Percentiles rank a stretch among this genome's conserved stretches.
Evolutionary conservation across 768 basidiomycete genomes (phyloP).

Genomic region (Rhizopogon vinicolor): DNA sequence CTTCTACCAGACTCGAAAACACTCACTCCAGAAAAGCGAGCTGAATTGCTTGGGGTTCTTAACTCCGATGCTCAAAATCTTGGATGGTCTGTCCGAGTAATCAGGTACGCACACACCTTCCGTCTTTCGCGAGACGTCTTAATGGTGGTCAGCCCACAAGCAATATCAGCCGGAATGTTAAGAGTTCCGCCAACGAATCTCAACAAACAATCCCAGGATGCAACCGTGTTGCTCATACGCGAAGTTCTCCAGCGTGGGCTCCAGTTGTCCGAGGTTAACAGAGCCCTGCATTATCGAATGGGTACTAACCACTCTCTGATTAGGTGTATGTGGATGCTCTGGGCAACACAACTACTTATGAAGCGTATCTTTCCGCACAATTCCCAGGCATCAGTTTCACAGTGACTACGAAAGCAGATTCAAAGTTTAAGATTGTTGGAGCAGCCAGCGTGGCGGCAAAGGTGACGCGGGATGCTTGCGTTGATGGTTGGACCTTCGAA

Average conservation of each 20-base stretch:
- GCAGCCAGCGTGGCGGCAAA: conserved; percentile 99
- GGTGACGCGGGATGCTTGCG: conserved; percentile 88
- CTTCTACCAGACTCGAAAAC: conserved; percentile 83
- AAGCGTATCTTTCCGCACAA: conserved; percentile 70
- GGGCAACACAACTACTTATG: conserved; percentile 81
- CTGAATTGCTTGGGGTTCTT: conserved; percentile 60
- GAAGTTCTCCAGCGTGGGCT: conserved; percentile 82
- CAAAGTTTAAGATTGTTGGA: conserved; percentile 94
- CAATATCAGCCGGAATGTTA: conserved; percentile 90
- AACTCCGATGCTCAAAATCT: conserved; percentile 67
- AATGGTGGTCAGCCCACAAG: conserved; percentile 63
- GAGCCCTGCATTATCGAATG: neutral
- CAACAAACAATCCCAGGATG: conserved; percentile 84
- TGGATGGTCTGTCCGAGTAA: conserved; percentile 79
- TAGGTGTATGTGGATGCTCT: conserved; percentile 95
- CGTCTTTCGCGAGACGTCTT: neutral
- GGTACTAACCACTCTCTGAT: neutral
- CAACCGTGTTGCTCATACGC: conserved; percentile 84
- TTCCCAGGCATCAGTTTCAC: conserved; percentile 88
- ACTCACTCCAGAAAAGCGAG: conserved; percentile 66
- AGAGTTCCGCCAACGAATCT: conserved; percentile 79
- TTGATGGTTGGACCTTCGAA: conserved; percentile 82
- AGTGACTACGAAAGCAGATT: conserved; percentile 90
- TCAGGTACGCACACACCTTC: conserved; percentile 41
- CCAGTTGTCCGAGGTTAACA: conserved; percentile 68